Evolutionary conservation across 179 eudicot genomes (phyloP), one percentile per base, ranked within the genome.

Genomic region (Beta corolliflora): DNA sequence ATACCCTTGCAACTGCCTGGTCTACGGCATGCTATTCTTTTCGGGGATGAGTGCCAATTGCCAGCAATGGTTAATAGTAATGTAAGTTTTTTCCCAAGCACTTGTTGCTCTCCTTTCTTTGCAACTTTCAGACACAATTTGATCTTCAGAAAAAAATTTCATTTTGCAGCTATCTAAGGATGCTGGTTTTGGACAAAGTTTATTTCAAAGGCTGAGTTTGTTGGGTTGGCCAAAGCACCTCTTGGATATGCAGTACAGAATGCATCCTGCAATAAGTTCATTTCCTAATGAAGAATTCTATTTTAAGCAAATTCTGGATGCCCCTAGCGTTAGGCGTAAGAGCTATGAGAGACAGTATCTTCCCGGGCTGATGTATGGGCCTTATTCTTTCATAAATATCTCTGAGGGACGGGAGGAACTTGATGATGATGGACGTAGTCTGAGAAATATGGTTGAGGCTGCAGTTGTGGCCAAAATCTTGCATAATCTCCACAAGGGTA

Each of bases 241-340:
- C 69, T 88, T 93, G 69, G 81, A 88, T 79, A 70, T 88, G 73
- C 97, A 93, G 70, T 92, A 93, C 84, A 77, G 97, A 71, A 93
- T 93, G 97, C 97, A 93, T 81, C 95, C 95, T 18, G 84, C 85
- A 15, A 92, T 93, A 12, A 93, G 95, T 81, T 81, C 83, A 16
- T 93, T 93, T 81, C 95, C 97, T 69, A 93, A 90, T 85, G 74
- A 79, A 4, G 83, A 76, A 15, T 92, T 93, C 80, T 92, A 93
- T 79, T 82, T 9, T 55, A 84, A 88, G 54, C 87, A 81, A 77
- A 84, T 93, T 54, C 18, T 82, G 75, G 92, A 93, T 80, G 89
- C 91, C 6, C 89, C 89, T 0, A 81, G 72, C 74, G 97, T 93
- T 21, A 58, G 65, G 67, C 63, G 69, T 21, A 76, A 69, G 75